Evolutionary conservation across 179 eudicot genomes (phyloP), one percentile per base, ranked within the genome.

Genomic region (Camellia oleifera): DNA sequence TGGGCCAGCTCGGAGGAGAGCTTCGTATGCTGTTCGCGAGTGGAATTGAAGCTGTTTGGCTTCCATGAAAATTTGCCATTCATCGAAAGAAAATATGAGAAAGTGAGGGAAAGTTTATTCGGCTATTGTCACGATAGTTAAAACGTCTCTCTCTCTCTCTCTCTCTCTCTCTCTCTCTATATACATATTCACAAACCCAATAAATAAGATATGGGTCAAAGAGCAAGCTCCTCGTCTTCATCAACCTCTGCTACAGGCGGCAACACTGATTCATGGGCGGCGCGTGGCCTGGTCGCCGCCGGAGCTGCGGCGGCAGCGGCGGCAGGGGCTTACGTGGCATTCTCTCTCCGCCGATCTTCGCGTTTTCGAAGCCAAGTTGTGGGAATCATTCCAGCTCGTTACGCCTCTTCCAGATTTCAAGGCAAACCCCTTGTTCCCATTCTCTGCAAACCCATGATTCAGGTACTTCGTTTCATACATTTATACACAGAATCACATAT

Each of bases 371-470:
- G 84, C 13, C 89, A 88, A 14, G 92, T 88, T 69, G 71, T 89
- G 48, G 92, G 92, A 12, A 88, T 89, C 6, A 89, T 89, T 17
- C 92, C 92, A 0, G 90, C 89, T 0, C 89, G 91, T 4, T 86
- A 75, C 74, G 90, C 90, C 32, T 89, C 92, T 2, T 82, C 91
- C n/a, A 86, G 91, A 0, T 90, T 90, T 69, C 75, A 86, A 10
- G 92, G 92, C 70, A 90, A 88, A 70, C 91, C 92, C 60, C 89
- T 89, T 12, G 86, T 88, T 17, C 74, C 85, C 46, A 89, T 89
- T 64, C 89, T 89, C 58, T 90, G 91, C 69, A 89, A 89, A 70
- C 89, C 92, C 72, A 88, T 89, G 89, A 88, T 86, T 81, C 92
- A 85, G 89, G 89, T 88, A 13, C 53, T 62, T 32, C 23, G 40